phyloP scores from a whole-genome alignment of 768 basidiomycete species.

The Dioszegia aurantiaca region DNA sequence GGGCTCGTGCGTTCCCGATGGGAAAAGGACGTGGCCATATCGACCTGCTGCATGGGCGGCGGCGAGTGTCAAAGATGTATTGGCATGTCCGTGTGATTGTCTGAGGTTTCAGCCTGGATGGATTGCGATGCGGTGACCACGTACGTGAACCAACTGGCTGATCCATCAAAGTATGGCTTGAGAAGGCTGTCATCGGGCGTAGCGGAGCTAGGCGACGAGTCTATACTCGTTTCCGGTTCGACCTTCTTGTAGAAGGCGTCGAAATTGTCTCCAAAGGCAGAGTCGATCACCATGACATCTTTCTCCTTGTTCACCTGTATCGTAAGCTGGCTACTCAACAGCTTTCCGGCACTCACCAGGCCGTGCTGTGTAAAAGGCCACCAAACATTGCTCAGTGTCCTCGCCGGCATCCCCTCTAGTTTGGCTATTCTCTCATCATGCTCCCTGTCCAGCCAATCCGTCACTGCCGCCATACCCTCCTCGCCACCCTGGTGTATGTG shows the following conservation, averaged over 20 bases:
- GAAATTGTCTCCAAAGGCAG: constrained; percentile 82
- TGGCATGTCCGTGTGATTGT: constrained; percentile 80
- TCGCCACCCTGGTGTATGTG: constrained; percentile 21
- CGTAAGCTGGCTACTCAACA: not conserved
- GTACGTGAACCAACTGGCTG: constrained; percentile 92
- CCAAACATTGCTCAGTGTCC: constrained; percentile 79
- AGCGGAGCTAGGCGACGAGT: constrained; percentile 1
- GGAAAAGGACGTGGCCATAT: constrained; percentile 97
- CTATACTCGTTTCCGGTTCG: constrained; percentile 10
- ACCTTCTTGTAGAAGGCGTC: constrained; percentile 61
- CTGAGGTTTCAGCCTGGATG: constrained; percentile 45
- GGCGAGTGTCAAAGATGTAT: constrained; percentile 72
- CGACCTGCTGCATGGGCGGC: constrained; percentile 86
- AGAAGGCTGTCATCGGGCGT: constrained; percentile 49
- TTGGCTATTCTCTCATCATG: constrained; percentile 69
- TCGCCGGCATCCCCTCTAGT: constrained; percentile 71
- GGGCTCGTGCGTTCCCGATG: constrained; percentile 78
- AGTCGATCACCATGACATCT: constrained; percentile 87
- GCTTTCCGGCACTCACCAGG: constrained; percentile 29
- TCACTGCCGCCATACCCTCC: constrained; percentile 46
- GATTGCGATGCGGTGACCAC: constrained; percentile 6
- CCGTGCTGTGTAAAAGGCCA: constrained; percentile 96
- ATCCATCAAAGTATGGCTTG: constrained; percentile 75
- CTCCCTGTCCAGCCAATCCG: constrained; percentile 62
- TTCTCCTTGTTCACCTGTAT: constrained; percentile 61